These are phyloP conservation scores for Austropuccinia psidii DNA, from an alignment of 1,284 basidiomycete genomes.

Conservation along the genomic window DNA sequence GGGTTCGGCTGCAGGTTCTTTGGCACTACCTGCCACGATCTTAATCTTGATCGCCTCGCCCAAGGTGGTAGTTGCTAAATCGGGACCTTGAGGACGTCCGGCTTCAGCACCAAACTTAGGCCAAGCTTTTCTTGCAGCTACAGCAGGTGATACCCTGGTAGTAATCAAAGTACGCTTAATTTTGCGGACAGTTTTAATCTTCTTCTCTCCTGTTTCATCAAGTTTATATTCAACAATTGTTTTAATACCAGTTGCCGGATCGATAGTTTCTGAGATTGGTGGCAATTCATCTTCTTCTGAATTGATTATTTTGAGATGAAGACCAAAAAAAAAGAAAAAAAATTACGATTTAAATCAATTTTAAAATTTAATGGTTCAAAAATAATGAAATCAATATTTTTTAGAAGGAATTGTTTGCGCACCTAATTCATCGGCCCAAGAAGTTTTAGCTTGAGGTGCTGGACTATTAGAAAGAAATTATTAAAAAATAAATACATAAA, in stretches of 20 bases:
- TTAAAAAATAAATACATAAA: background rate
- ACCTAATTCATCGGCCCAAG: constrained; percentile 35
- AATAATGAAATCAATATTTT: background rate
- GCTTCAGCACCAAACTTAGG: constrained; percentile 83
- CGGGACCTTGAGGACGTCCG: constrained; percentile 78
- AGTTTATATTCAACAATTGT: constrained; percentile 73
- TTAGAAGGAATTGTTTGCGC: background rate
- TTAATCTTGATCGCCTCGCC: constrained; percentile 84
- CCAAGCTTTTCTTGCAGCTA: constrained; percentile 90
- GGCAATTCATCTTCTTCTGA: constrained; percentile 32
- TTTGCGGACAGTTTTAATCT: constrained; percentile 84
- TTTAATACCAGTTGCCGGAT: constrained; percentile 58
- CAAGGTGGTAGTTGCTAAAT: constrained; percentile 89
- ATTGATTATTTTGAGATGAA: background rate
- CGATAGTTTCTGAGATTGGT: constrained; percentile 8
- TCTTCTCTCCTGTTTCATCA: constrained; percentile 80
- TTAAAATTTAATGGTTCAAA: background rate
- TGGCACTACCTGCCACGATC: constrained; percentile 59
- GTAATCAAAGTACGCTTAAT: constrained; percentile 83
- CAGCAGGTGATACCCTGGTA: constrained; percentile 82
- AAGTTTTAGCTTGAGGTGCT: constrained; percentile 21
- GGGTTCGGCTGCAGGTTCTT: constrained; percentile 65
- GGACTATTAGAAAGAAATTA: background rate
- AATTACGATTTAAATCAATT: background rate
- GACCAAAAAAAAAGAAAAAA: background rate